Conservation (phyloP, 2,329 filamentous ascomycete species). For the Paraphoma chrysanthemicola region DNA sequence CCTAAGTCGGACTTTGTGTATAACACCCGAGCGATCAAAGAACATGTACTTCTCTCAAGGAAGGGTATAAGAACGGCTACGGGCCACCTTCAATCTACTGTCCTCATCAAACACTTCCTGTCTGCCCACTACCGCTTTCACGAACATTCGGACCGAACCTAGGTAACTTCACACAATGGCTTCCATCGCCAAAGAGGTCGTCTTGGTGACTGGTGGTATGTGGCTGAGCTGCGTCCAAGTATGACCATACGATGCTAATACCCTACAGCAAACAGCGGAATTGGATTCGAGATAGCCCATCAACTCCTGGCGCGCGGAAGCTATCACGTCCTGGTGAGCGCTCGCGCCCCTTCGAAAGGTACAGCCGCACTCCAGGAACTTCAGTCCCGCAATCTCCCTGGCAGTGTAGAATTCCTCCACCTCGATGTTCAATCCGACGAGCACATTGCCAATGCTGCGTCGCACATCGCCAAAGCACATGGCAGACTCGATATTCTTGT, state of each 20-base stretch:
- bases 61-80: not conserved
- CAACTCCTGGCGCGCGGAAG: slow-evolving; percentile 45
- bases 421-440: slow-evolving; percentile 54
- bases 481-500: slow-evolving; percentile 48
- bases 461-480: slow-evolving; percentile 30
- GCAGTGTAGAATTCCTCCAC: slow-evolving; percentile 46
- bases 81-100: not conserved
- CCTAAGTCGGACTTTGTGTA: not conserved
- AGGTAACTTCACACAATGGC: slow-evolving; percentile 9
- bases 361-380: slow-evolving; percentile 34
- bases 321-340: slow-evolving; percentile 40
- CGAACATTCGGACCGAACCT: not conserved
- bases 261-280: slow-evolving; percentile 53
- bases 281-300: slow-evolving; percentile 56
- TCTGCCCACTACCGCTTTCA: not conserved
- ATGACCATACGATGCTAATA: not conserved
- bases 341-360: slow-evolving; percentile 30
- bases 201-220: slow-evolving; percentile 48
- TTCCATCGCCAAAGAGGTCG: slow-evolving; percentile 34
- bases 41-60: not conserved
- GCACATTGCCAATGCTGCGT: slow-evolving; percentile 49
- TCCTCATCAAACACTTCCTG: not conserved
- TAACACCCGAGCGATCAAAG: not conserved
- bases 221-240: not conserved
- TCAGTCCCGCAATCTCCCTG: slow-evolving; percentile 32